Percentiles rank a stretch among this genome's conserved stretches.
Evolutionary conservation across 495 filamentous ascomycete genomes (phyloP).

Genomic region (Aspergillus nidulans): DNA sequence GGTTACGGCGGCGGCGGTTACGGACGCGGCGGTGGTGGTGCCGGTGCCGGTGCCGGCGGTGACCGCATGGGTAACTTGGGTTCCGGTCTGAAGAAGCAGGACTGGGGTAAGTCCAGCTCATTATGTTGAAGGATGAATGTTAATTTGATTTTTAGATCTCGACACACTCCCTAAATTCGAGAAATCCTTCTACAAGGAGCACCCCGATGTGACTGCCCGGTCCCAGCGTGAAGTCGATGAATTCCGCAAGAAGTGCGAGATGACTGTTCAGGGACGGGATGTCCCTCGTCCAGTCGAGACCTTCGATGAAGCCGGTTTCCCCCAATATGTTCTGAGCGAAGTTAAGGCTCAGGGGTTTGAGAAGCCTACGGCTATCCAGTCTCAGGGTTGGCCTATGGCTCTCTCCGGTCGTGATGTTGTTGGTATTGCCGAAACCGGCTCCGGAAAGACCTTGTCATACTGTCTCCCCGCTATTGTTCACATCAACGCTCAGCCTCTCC

Average conservation of each 20-base stretch:
- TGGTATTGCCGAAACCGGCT: slow-evolving; percentile 98
- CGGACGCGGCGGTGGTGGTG: slow-evolving; percentile 45
- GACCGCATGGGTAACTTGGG: slow-evolving; percentile 94
- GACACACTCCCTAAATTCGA: slow-evolving; percentile 88
- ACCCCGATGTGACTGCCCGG: slow-evolving; percentile 69
- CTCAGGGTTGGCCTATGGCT: slow-evolving; percentile 99
- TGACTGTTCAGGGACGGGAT: slow-evolving; percentile 69
- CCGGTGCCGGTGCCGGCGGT: slow-evolving; percentile 60
- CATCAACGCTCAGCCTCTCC: slow-evolving; percentile 97
- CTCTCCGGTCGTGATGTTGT: slow-evolving; percentile 97
- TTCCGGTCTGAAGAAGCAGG: slow-evolving; percentile 74
- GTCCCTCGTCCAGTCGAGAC: slow-evolving; percentile 90
- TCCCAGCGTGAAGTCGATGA: slow-evolving; percentile 75
- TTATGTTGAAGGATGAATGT: slow-evolving; percentile 2
- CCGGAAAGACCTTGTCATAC: slow-evolving; percentile 98
- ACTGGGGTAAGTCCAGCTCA: slow-evolving; percentile 63
- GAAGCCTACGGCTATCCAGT: slow-evolving; percentile 90
- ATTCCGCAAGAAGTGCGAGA: slow-evolving; percentile 77
- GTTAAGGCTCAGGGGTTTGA: slow-evolving; percentile 96
- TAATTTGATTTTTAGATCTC: slow-evolving; percentile 55
- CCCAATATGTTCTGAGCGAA: slow-evolving; percentile 92
- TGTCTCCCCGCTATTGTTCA: slow-evolving; percentile 98
- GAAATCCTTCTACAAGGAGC: slow-evolving; percentile 98
- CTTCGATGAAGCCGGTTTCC: slow-evolving; percentile 97
- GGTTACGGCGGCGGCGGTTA: slow-evolving; percentile 39